Percentiles rank a stretch among this genome's conserved stretches.
phyloP scores from a whole-genome alignment of 2,329 filamentous ascomycete species.

The Cladosporium phlei region DNA sequence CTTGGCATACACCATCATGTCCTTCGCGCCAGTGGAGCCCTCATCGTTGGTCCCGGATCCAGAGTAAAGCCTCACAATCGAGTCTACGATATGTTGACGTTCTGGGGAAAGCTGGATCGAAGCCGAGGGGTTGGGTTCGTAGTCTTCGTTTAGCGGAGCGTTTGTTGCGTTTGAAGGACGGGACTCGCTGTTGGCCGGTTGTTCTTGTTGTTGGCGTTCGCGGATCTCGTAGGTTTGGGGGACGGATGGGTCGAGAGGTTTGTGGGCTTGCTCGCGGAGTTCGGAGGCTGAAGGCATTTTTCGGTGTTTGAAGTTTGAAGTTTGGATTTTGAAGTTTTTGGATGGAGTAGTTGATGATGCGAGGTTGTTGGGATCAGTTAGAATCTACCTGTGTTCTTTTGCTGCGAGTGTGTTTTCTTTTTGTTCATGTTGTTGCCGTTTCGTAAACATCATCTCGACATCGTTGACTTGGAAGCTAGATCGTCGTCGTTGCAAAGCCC shows the following conservation, averaged over 20 bases:
- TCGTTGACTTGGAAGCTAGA: slow-evolving; percentile 7
- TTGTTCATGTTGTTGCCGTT: neutral
- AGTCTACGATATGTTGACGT: slow-evolving; percentile 39
- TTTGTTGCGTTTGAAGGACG: slow-evolving; percentile 17
- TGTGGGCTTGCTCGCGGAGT: slow-evolving; percentile 7
- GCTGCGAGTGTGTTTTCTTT: neutral
- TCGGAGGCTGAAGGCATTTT: slow-evolving; percentile 12
- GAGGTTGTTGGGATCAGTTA: no score
- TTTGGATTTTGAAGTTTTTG: neutral
- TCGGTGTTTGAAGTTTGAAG: neutral
- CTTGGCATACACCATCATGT: slow-evolving; percentile 47
- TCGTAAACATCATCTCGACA: slow-evolving; percentile 9
- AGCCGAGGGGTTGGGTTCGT: slow-evolving; percentile 37
- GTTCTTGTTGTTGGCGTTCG: slow-evolving; percentile 11
- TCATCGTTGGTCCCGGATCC: slow-evolving; percentile 42
- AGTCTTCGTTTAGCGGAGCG: slow-evolving; percentile 35
- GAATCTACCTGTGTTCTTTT: neutral
- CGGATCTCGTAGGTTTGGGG: slow-evolving; percentile 15
- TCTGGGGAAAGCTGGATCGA: slow-evolving; percentile 33
- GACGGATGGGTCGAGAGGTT: slow-evolving; percentile 10
- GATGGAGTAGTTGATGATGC: no score
- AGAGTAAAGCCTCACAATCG: slow-evolving; percentile 43
- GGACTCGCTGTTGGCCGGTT: slow-evolving; percentile 7
- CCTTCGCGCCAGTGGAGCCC: slow-evolving; percentile 17
- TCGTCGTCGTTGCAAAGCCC: neutral